Conservation (phyloP, 2,329 filamentous ascomycete genomes). For the Plectosphaerella cucumerina region DNA sequence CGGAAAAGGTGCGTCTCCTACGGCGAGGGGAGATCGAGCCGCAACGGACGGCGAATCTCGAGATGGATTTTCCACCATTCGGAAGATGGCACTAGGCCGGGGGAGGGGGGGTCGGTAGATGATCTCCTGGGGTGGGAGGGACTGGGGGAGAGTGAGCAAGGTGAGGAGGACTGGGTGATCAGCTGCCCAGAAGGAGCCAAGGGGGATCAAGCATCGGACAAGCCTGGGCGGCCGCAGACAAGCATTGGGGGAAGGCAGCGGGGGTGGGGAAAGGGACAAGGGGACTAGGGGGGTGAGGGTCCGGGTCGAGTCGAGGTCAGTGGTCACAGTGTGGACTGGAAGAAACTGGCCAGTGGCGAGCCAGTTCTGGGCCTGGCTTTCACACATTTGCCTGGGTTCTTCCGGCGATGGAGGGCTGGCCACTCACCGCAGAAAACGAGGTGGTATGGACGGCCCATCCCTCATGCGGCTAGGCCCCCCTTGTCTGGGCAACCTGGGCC, state of each 20-base stretch:
- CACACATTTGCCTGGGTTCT: too few species aligned
- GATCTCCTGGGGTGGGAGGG: neutral
- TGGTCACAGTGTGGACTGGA: too few species aligned
- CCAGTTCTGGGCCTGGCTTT: too few species aligned
- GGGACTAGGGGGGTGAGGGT: neutral
- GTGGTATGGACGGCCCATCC: too few species aligned
- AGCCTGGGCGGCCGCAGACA: neutral
- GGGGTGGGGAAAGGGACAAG: neutral
- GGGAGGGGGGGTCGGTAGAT: neutral
- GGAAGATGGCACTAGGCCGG: neutral
- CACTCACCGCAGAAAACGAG: too few species aligned
- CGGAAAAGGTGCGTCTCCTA: slow-evolving; percentile 3
- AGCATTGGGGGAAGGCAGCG: neutral
- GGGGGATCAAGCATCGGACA: neutral
- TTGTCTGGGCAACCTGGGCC: too few species aligned
- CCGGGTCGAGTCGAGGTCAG: slow-evolving; percentile 8
- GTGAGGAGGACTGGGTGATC: neutral
- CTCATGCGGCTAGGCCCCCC: too few species aligned
- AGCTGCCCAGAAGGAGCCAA: neutral
- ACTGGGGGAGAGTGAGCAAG: neutral
- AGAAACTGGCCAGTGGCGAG: too few species aligned
- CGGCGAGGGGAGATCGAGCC: slow-evolving; percentile 8
- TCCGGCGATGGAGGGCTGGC: too few species aligned
- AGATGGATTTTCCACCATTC: slow-evolving; percentile 15
- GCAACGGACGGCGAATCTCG: slow-evolving; percentile 13